These are phyloP conservation scores for Ogataea nonfermentans DNA, from an alignment of 805 yeast species.

Conservation along the genomic window DNA sequence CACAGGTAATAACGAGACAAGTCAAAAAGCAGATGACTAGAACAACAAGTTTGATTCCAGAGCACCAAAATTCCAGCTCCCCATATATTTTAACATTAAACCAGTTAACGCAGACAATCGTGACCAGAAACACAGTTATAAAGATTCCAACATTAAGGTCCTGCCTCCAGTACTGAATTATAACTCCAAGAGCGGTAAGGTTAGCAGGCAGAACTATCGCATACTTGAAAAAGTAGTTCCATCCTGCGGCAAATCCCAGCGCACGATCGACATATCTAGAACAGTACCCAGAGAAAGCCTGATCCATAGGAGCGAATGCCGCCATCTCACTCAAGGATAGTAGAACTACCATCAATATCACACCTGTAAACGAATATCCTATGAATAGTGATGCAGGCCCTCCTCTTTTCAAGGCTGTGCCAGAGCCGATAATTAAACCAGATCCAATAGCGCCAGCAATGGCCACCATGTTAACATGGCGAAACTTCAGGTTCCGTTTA, in stretches of 20 bases:
- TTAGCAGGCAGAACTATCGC: constrained; percentile 47
- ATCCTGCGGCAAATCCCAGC: constrained; percentile 55
- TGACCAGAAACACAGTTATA: constrained; percentile 49
- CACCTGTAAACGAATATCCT: constrained; percentile 51
- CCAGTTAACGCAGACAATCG: constrained; percentile 43
- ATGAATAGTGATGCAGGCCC: constrained; percentile 69
- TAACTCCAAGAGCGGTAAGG: constrained; percentile 48
- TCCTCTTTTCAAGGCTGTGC: constrained; percentile 51
- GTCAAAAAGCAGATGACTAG: constrained; percentile 56
- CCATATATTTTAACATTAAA: constrained; percentile 46
- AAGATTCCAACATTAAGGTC: constrained; percentile 53
- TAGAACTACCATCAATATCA: constrained; percentile 54
- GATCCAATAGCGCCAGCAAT: constrained; percentile 78
- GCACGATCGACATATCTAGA: constrained; percentile 53
- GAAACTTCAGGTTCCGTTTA: constrained; percentile 48
- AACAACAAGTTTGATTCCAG: constrained; percentile 58
- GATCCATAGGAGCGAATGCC: constrained; percentile 58
- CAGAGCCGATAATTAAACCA: constrained; percentile 70
- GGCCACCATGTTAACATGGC: constrained; percentile 73
- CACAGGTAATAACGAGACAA: constrained; percentile 53
- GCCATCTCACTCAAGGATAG: constrained; percentile 59
- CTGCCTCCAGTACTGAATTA: constrained; percentile 57
- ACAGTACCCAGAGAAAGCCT: constrained; percentile 54
- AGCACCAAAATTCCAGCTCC: constrained; percentile 61
- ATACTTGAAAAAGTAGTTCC: constrained; percentile 53